Base-by-base conservation (phyloP, 371 early-diverging fungal genomes). In the Zychaea mexicana region DNA sequence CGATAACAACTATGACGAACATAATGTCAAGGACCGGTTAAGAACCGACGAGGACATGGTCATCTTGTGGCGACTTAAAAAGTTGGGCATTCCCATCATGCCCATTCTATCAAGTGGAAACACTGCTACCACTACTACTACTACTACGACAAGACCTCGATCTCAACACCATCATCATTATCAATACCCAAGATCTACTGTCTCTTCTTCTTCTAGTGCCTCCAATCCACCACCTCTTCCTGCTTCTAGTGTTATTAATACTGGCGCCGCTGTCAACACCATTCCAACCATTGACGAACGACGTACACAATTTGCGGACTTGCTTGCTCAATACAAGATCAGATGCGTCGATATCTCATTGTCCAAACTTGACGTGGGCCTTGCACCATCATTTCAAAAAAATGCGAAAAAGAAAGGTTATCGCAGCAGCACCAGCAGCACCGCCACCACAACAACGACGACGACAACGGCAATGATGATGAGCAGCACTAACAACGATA, bases 41-140 rank as follows among this genome's bases (percentile, higher is more conserved):
- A 49, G 62, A 32, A 33, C 58, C 4, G 52, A 65, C 13, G 38
- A 70, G 8, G 78, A 80, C 10, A 46, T 80, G 62, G n/a, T 53
- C 22, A 27, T 73, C 17, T 56, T 80, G 6, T 69, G 71, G 65
- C 63, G 47, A 7, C 45, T 80, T 28, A 66, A 69, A 55, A 62
- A 66, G 15, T 39, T 77, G 13, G 72, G 72, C 6, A 69, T 80
- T 6, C 71, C 71, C 15, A 70, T 80, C 19, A 36, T 80, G 22
- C 78, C 81, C 4, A 63, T 57, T 15, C 33, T 57, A 28, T 57
- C 64, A 17, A 27, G 42, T 3, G 42, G 21, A 39, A 12, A n/a
- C 9, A 33, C 22, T 58, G 8, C 15, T 28, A 39, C 49, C 4
- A 49, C 26, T 24, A 4, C 1, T 13, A 33, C 10, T 27, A n/a